Evolutionary conservation across 225 moss, liverwort and hornwort genomes (phyloP), one percentile per base, ranked within the genome.

Genomic region (Straminergon stramineum): DNA sequence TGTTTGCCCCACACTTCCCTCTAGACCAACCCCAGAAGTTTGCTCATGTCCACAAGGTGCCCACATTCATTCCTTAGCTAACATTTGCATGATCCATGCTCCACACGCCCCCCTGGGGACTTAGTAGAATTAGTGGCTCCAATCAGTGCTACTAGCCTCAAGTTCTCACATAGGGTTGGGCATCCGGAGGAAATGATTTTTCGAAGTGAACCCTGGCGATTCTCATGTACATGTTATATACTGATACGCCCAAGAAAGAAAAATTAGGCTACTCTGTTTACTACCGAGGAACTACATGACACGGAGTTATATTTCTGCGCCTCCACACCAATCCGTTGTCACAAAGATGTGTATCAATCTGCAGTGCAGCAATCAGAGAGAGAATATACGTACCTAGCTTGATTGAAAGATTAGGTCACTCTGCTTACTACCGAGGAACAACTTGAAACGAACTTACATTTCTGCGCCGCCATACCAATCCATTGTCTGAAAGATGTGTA

Each of bases 21-120:
- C 95, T 95, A 58, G 96, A 97, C 92, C 96, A 97, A 88, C 97
- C 97, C 70, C 95, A 97, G 85, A 97, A 95, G 84, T 97, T 98
- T 88, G 95, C 96, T 87, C 96, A 97, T 88, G 95, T 98, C 69
- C 96, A 96, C 84, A 96, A 96, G 93, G 97, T 94, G 91, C 90
- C 84, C 90, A 89, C 83, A 86, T 88, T 81, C 52, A 62, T 75
- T 62, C 75, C 61, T 62, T 15, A 35, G 61, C 70, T 64, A 75
- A 37, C 57, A 78, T 55, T 39, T 67, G 86, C 82, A 83, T 69
- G 57, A 66, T 69, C 74, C 57, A 63, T 52, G 79, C 83, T 78
- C 21, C 53, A 65, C 57, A 45, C 30, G n/a, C 45, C 63, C 34
- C 34, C 48, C 56, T 37, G 45, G 26, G 6, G 37, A 85, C 67